Percentiles rank a stretch among this genome's conserved stretches.
These are phyloP conservation scores for Neocucurbitaria cava DNA, from an alignment of 2,329 filamentous ascomycete genomes.

Conservation along the genomic window DNA sequence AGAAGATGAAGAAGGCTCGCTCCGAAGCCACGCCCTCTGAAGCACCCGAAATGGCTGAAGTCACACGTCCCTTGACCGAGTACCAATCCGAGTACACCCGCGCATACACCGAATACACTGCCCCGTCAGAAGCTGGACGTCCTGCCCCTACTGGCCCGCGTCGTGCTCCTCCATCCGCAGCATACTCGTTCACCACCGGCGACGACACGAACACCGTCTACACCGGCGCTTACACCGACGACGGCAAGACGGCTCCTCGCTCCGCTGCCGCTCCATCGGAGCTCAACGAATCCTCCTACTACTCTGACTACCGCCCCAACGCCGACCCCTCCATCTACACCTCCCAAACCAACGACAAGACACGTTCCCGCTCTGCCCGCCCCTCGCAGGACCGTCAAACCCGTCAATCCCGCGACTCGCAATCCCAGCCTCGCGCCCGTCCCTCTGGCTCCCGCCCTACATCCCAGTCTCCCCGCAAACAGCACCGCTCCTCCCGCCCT, in stretches of 20 bases:
- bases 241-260: constrained; percentile 32
- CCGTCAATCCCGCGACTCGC: too few species aligned
- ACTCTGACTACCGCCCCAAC: constrained; percentile 51
- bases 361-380: constrained; percentile 27
- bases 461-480: constrained; percentile 45
- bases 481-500: constrained; percentile 39
- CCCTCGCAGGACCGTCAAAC: constrained; percentile 20
- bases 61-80: constrained; percentile 31
- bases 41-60: constrained; percentile 37
- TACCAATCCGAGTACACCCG: constrained; percentile 30
- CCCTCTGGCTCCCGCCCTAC: constrained; percentile 38
- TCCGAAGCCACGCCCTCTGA: constrained; percentile 37
- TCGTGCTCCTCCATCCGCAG: constrained; percentile 45
- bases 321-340: constrained; percentile 38
- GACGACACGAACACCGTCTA: constrained; percentile 54
- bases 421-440: constrained; percentile 20
- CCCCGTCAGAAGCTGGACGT: constrained; percentile 29
- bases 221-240: constrained; percentile 49
- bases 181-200: constrained; percentile 59
- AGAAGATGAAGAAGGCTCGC: constrained; percentile 51
- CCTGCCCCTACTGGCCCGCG: constrained; percentile 29
- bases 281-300: constrained; percentile 45
- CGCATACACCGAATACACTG: constrained; percentile 38
- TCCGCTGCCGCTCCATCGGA: constrained; percentile 29
- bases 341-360: constrained; percentile 25